Conservation (phyloP, 2,329 filamentous ascomycete genomes). For the Penicillium sp. region DNA sequence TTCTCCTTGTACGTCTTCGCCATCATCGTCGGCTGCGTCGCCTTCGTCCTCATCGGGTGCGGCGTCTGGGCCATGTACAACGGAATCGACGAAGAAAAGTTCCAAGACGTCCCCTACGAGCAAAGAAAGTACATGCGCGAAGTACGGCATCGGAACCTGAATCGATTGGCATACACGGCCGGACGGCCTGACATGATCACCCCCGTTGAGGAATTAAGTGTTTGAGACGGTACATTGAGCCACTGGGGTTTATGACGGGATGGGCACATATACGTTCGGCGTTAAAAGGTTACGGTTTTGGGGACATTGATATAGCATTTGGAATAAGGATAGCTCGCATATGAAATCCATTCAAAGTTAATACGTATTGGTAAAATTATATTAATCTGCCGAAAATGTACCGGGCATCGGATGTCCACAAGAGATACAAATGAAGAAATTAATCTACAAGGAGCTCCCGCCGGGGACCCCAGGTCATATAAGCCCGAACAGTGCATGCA, state of each 20-base stretch:
- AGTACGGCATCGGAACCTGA: conserved; percentile 23
- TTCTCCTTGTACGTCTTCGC: conserved; percentile 25
- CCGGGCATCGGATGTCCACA: neutral
- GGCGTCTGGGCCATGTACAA: conserved; percentile 23
- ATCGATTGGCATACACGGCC: conserved; percentile 20
- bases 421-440: neutral
- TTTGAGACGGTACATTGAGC: conserved; percentile 5
- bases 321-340: neutral
- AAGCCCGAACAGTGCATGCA: neutral
- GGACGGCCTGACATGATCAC: conserved; percentile 21
- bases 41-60: conserved; percentile 19
- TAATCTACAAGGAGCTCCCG: neutral
- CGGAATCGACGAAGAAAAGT: conserved; percentile 14
- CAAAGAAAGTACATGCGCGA: conserved; percentile 33
- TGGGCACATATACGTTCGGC: neutral
- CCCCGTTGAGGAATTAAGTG: conserved; percentile 13
- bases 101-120: conserved; percentile 19
- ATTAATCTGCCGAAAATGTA: neutral
- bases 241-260: neutral
- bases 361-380: neutral
- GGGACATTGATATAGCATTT: neutral
- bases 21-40: conserved; percentile 30
- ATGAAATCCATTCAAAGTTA: neutral
- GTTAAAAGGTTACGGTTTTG: neutral
- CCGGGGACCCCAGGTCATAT: neutral